phyloP scores from a whole-genome alignment of 805 yeast genomes.

The Pichia manshurica region DNA sequence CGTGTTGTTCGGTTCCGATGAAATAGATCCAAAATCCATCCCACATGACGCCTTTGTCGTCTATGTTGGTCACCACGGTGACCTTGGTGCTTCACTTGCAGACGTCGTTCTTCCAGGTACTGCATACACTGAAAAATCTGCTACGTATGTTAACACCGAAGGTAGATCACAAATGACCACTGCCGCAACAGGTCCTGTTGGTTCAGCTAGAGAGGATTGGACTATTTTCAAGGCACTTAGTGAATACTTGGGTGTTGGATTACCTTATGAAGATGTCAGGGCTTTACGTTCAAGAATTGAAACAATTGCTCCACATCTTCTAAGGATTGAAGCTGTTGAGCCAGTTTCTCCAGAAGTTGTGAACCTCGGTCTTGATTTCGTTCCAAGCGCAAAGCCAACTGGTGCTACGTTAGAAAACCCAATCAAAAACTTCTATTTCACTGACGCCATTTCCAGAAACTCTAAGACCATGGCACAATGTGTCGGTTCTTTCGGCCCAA shows the following conservation, averaged over 20 bases:
- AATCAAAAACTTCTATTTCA: constrained; percentile 78
- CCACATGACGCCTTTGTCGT: constrained; percentile 84
- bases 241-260: constrained; percentile 63
- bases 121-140: constrained; percentile 83
- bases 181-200: constrained; percentile 85
- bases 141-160: constrained; percentile 83
- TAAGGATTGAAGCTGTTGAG: constrained; percentile 71
- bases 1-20: constrained; percentile 82
- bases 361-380: constrained; percentile 48
- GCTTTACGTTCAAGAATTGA: constrained; percentile 64
- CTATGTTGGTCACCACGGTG: constrained; percentile 92
- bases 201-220: constrained; percentile 91
- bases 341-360: constrained; percentile 54
- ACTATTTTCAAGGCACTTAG: constrained; percentile 76
- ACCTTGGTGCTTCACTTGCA: constrained; percentile 79
- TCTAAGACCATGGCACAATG: constrained; percentile 90
- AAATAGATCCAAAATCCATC: constrained; percentile 58
- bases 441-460: constrained; percentile 80
- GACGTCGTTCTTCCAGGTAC: constrained; percentile 84
- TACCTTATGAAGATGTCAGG: constrained; percentile 71
- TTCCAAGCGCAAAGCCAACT: constrained; percentile 32
- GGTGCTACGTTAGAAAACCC: constrained; percentile 55
- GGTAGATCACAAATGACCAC: constrained; percentile 82
- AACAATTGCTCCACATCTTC: constrained; percentile 75
- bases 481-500: constrained; percentile 64